Evolutionary conservation across 768 basidiomycete species (phyloP).

Genomic region (Termitomyces sp.): DNA sequence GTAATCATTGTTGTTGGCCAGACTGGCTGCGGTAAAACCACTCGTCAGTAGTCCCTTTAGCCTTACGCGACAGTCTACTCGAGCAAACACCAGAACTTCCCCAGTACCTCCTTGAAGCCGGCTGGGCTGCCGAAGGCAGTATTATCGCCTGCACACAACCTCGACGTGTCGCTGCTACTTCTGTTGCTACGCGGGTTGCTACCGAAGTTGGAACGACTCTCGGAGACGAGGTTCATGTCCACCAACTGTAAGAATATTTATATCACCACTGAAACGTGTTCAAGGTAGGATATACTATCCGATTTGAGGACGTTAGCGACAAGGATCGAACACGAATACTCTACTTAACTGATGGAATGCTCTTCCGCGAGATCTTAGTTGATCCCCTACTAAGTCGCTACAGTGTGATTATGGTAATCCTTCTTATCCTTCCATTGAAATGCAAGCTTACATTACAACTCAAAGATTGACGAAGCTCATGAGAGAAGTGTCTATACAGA

Average conservation of each 20-base stretch:
- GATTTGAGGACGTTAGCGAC: conserved; percentile 90
- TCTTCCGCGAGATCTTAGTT: conserved; percentile 88
- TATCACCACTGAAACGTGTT: conserved; percentile 7
- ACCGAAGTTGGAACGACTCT: conserved; percentile 84
- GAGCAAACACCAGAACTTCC: conserved; percentile 66
- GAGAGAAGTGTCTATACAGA: conserved; percentile 97
- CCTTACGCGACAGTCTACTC: conserved; percentile 7
- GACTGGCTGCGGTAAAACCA: conserved; percentile 97
- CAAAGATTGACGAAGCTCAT: conserved; percentile 94
- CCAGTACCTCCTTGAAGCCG: conserved; percentile 89
- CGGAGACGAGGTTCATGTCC: conserved; percentile 71
- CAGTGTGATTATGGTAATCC: conserved; percentile 86
- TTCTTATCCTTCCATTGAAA: background rate
- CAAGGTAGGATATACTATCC: conserved; percentile 95
- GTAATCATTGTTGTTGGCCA: conserved; percentile 89
- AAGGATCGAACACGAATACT: conserved; percentile 84
- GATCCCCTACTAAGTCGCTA: conserved; percentile 91
- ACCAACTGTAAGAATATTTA: conserved; percentile 12
- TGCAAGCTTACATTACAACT: background rate
- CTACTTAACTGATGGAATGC: conserved; percentile 98
- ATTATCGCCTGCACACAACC: conserved; percentile 93
- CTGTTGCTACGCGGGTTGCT: conserved; percentile 87
- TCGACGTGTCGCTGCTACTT: conserved; percentile 89
- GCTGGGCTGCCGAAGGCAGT: conserved; percentile 82
- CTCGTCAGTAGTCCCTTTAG: conserved; percentile 53